A percentile compares a stretch with the other conserved stretches of the same genome.
Conservation (phyloP, 202 grass and related monocot genomes). For the Cymbopogon flexuosus region DNA sequence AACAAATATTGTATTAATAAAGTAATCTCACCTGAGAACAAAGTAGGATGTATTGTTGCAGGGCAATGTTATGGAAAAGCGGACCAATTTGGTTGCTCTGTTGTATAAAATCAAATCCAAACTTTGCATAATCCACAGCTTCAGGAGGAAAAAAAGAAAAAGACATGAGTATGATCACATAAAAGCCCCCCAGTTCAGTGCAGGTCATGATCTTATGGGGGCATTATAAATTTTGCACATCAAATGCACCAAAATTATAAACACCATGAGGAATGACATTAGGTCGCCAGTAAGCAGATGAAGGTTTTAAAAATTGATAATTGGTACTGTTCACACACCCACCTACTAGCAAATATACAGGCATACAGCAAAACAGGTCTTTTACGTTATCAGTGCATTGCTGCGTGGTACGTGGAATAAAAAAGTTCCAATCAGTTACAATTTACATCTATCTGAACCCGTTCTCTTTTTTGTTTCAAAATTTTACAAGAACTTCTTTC, state of each 20-base stretch:
- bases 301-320: not conserved
- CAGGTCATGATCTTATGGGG: not conserved
- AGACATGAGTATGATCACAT: not conserved
- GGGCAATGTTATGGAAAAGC: slow-evolving; percentile 67
- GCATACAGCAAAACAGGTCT: not conserved
- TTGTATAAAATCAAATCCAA: slow-evolving; percentile 59
- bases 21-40: slow-evolving; percentile 64
- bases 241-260: not conserved
- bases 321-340: not conserved
- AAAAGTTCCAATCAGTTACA: not conserved
- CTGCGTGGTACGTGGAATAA: not conserved
- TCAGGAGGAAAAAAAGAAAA: slow-evolving; percentile 24
- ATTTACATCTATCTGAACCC: not conserved
- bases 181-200: not conserved
- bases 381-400: not conserved
- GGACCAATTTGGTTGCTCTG: slow-evolving; percentile 57
- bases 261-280: not conserved
- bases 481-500: not conserved
- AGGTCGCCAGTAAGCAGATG: not conserved
- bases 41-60: slow-evolving; percentile 92
- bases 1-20: not conserved
- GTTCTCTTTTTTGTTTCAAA: not conserved
- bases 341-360: not conserved
- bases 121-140: slow-evolving; percentile 50
- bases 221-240: not conserved